Conservation (phyloP, 768 basidiomycete species). For the Lentinula sp. region DNA sequence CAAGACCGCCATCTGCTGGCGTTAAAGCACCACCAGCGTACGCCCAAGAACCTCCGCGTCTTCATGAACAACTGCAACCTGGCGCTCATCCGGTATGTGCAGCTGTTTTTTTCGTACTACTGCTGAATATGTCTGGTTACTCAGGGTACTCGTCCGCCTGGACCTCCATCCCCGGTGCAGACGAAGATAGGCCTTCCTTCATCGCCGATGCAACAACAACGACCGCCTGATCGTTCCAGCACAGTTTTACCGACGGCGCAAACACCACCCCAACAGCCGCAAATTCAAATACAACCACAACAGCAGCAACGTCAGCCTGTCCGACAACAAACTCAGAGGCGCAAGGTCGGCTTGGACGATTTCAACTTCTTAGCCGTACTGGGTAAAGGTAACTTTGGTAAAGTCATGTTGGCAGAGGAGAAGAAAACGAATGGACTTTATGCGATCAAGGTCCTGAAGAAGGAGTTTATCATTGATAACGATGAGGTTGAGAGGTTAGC, state of each 20-base stretch:
- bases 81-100: constrained; percentile 20
- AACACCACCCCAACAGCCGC: constrained; percentile 12
- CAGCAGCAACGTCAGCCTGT: constrained; percentile 28
- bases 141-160: constrained; percentile 17
- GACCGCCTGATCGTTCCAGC: constrained; percentile 5
- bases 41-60: constrained; percentile 30
- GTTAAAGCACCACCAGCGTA: constrained; percentile 40
- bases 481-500: constrained; percentile 97
- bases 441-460: constrained; percentile 99
- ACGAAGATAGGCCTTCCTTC: constrained; percentile 15
- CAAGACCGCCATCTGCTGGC: constrained; percentile 32
- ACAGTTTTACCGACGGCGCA: neutral
- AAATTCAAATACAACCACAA: constrained; percentile 20
- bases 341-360: constrained; percentile 94
- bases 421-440: constrained; percentile 84
- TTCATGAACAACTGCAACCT: constrained; percentile 20
- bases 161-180: constrained; percentile 11
- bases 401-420: constrained; percentile 99
- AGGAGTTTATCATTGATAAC: constrained; percentile 99
- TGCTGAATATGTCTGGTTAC: neutral
- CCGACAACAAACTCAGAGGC: constrained; percentile 48
- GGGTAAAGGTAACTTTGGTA: constrained; percentile 99
- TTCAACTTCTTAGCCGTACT: constrained; percentile 99
- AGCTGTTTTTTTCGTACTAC: neutral
- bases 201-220: constrained; percentile 10